Evolutionary conservation across 1,284 basidiomycete genomes (phyloP), one percentile per base, ranked within the genome.

Genomic region (Boletus sp.): DNA sequence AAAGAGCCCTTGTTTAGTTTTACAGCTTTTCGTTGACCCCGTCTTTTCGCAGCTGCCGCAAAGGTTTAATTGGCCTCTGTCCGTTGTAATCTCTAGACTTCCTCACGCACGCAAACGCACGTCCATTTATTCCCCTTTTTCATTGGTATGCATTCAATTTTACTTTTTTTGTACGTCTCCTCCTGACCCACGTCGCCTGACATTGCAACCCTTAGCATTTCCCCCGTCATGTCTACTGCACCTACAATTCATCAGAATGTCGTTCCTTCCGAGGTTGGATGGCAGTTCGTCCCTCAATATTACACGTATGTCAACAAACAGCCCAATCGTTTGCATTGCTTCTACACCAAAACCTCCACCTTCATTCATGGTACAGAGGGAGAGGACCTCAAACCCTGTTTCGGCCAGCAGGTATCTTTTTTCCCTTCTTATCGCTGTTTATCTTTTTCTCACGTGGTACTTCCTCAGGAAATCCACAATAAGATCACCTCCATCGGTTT

Each of bases 251-350:
- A 80, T 70, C 74, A 77, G 76, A 81, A 80, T 73, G 85, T 89
- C 78, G 78, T 88, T 78, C 89, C 89, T 73, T 91, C 88, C 63
- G 90, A 92, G 79, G 94, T 96, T 73, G 93, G 94, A 78, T 96
- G 93, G 93, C 94, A 96, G 78, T 96, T 96, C 78, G 93, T 96
- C 67, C 92, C 92, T 55, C 93, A 96, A 76, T 96, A 96, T 79
- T 96, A 96, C 80, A 96, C 92, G 70, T 96, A 94, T 81, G 92
- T 98, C 76, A 97, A 99, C 86, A 96, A 98, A 79, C 89, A 96
- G 64, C 96, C 96, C 63, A 83, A 91, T 77, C 91, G 94, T 74
- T 85, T 99, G 65, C 96, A 99, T 79, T 96, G 95, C 79, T 99
- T 99, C 81, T 99, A 99, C 83, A 98, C 91, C 73, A 98, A 98